phyloP scores from a whole-genome alignment of 345 rosid species.

The Gossypium stocksii region DNA sequence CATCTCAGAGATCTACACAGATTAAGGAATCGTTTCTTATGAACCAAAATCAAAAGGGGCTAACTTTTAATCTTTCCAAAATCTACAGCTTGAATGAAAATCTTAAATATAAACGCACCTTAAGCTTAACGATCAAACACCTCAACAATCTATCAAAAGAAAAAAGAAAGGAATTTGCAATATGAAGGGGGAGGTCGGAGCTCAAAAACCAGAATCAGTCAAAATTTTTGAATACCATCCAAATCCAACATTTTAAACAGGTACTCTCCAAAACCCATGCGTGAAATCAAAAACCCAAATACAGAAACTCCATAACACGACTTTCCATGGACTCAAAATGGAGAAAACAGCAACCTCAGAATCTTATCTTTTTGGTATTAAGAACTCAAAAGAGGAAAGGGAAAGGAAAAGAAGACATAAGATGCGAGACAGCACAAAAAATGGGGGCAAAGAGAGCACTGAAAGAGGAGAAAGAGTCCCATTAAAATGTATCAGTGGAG shows the following conservation, averaged over 20 bases:
- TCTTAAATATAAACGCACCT: not conserved
- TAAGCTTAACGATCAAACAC: constrained; percentile 10
- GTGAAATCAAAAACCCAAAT: constrained; percentile 30
- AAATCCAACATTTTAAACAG: constrained; percentile 19
- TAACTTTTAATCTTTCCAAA: not conserved
- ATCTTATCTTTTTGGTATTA: constrained; percentile 22
- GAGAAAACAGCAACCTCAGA: constrained; percentile 18
- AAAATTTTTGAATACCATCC: constrained; percentile 7
- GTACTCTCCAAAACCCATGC: constrained; percentile 27
- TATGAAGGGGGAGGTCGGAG: constrained; percentile 11
- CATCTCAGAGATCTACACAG: not conserved
- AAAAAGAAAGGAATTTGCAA: not conserved
- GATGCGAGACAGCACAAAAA: constrained; percentile 42
- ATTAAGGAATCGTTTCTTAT: not conserved
- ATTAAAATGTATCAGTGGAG: constrained; percentile 2
- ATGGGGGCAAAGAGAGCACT: constrained; percentile 35
- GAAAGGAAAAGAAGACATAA: constrained; percentile 14
- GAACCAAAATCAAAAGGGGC: not conserved
- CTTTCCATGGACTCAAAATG: not conserved
- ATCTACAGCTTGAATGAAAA: not conserved
- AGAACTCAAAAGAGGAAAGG: constrained; percentile 13
- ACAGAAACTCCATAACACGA: constrained; percentile 22
- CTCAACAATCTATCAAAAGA: not conserved
- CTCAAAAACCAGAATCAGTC: constrained; percentile 17
- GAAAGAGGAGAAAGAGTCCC: constrained; percentile 40